These are phyloP conservation scores for Botrytis fragariae DNA, from an alignment of 2,329 filamentous ascomycete species.

Conservation along the genomic window DNA sequence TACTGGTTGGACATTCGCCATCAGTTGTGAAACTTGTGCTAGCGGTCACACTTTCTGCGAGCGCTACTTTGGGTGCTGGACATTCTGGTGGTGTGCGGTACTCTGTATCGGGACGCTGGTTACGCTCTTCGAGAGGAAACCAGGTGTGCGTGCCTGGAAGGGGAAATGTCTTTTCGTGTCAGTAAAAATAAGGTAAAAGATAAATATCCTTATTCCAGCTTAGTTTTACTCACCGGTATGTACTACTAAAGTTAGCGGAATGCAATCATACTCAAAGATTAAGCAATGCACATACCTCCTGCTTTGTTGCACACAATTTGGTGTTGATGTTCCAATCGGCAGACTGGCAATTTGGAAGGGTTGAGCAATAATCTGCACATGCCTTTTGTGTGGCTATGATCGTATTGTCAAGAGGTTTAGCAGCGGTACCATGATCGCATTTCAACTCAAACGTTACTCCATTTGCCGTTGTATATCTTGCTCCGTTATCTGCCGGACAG, in stretches of 20 bases:
- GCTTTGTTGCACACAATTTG: neutral
- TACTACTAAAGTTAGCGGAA: constrained; percentile 10
- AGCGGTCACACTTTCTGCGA: constrained; percentile 2
- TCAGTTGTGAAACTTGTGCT: neutral
- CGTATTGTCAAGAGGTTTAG: neutral
- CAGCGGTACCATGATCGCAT: neutral
- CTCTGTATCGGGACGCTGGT: neutral
- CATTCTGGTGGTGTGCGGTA: constrained; percentile 2
- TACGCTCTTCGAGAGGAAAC: constrained; percentile 11
- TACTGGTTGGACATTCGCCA: constrained; percentile 9
- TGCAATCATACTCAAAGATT: neutral
- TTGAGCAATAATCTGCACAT: constrained; percentile 3
- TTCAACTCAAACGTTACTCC: constrained; percentile 6
- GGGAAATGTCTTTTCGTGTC: constrained; percentile 4
- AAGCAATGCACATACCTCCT: neutral
- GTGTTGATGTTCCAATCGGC: neutral
- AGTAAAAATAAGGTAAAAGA: neutral
- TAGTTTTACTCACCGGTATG: constrained; percentile 4
- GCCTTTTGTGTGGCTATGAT: neutral
- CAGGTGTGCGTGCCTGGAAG: constrained; percentile 11
- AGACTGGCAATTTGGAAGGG: neutral
- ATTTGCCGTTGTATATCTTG: constrained; percentile 3
- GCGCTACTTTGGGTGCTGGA: neutral
- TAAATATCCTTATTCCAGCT: neutral
- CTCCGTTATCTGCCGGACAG: constrained; percentile 7